Evolutionary conservation across 192 early-diverging fungal genomes (phyloP), one percentile per base, ranked within the genome.

Genomic region (Coemansia sp.): DNA sequence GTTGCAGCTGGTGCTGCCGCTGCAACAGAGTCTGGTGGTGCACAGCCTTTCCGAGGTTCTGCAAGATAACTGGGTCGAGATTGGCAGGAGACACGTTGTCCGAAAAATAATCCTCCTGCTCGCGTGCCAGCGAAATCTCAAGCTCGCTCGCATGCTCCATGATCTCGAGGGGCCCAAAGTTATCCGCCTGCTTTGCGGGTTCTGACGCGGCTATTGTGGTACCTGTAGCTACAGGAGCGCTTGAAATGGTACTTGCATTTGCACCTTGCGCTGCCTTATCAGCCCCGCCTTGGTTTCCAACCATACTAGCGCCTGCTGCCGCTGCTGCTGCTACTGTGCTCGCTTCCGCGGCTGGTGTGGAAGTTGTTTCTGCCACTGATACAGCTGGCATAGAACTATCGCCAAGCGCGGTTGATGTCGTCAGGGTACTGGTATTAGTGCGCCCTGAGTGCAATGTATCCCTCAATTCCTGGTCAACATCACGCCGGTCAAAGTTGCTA

Each of bases 121-220:
- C 79, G 20, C 79, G 79, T 28, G 70, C 73, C n/a, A 81, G 69
- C 7, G 74, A 68, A 16, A 81, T 60, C 71, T 81, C 79, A 12
- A 81, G 64, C 61, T 81, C 79, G 64, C 79, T 70, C 15, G 79
- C 70, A 49, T 63, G 45, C 57, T 81, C 74, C 79, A 81, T 77
- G 43, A 81, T 81, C 58, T 81, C 74, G 15, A 81, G 65, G 23
- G 79, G 79, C 60, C 63, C 46, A 23, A 37, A 39, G 62, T 74
- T 76, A 18, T 52, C 61, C 29, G 59, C 37, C 9, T 63, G 39
- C 29, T 40, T 8, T 3, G 42, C 51, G 18, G 53, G n/a, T 3
- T 52, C 53, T 23, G 56, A 51, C 21, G 46, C 58, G 4, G 49
- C 53, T 1, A 58, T 39, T 20, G 46, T 31, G 25, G 40, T 21